phyloP scores from a whole-genome alignment of 208 protist species.

The Porcisia hertigi region DNA sequence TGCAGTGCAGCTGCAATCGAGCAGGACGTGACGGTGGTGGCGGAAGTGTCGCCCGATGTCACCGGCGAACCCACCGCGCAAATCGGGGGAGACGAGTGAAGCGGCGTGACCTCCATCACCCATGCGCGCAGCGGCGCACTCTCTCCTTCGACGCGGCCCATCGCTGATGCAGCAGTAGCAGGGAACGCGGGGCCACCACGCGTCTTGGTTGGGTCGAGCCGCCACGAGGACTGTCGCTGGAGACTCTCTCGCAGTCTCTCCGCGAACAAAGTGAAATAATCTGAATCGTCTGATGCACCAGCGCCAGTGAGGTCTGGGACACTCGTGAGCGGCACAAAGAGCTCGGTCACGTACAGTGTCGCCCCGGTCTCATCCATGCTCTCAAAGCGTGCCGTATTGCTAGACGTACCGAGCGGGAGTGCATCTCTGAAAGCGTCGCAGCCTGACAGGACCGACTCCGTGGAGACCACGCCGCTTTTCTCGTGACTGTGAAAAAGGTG shows the following conservation, averaged over 20 bases:
- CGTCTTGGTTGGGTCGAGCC: not conserved
- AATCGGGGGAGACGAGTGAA: not conserved
- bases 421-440: not conserved
- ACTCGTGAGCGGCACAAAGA: constrained; percentile 41
- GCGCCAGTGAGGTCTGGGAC: not conserved
- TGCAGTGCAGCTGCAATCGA: constrained; percentile 9
- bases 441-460: too few species aligned
- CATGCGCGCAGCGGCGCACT: constrained; percentile 17
- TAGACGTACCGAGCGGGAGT: constrained; percentile 23
- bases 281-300: not conserved
- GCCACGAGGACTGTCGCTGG: constrained; percentile 2
- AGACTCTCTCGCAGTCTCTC: constrained; percentile 8
- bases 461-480: not conserved
- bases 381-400: constrained; percentile 58
- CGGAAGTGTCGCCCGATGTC: not conserved
- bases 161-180: not conserved
- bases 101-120: constrained; percentile 21
- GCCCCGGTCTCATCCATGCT: constrained; percentile 27
- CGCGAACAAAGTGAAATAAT: not conserved
- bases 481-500: constrained; percentile 25
- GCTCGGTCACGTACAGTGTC: constrained; percentile 57
- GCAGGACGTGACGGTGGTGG: not conserved
- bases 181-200: not conserved
- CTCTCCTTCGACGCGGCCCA: constrained; percentile 1
- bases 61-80: not conserved